phyloP scores from a whole-genome alignment of 495 filamentous ascomycete genomes.

The Penicillium subrubescens region DNA sequence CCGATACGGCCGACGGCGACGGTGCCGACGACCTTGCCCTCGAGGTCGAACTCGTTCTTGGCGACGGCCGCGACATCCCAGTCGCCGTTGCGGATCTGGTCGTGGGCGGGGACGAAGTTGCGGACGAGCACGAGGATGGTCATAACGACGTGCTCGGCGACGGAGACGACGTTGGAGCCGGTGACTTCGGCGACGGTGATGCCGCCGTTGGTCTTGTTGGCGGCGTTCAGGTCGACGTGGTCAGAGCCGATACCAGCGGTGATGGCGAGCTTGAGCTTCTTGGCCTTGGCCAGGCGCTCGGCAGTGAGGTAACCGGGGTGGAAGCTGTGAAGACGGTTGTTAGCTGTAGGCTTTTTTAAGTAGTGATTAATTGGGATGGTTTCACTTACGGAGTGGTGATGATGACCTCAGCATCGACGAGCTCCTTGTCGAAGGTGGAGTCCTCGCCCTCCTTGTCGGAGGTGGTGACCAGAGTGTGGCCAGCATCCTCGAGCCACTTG shows the following conservation, averaged over 20 bases:
- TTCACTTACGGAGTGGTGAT: slow-evolving; percentile 91
- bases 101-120: slow-evolving; percentile 98
- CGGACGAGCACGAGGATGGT: slow-evolving; percentile 94
- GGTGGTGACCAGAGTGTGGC: slow-evolving; percentile 94
- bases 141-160: slow-evolving; percentile 96
- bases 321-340: slow-evolving; percentile 62
- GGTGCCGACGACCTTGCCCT: slow-evolving; percentile 97
- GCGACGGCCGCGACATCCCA: slow-evolving; percentile 96
- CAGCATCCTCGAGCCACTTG: slow-evolving; percentile 94
- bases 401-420: slow-evolving; percentile 96
- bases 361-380: background rate
- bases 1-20: slow-evolving; percentile 97
- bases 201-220: slow-evolving; percentile 98
- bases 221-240: slow-evolving; percentile 94
- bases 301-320: slow-evolving; percentile 97
- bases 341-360: too few relatives aligned
- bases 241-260: slow-evolving; percentile 98
- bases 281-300: slow-evolving; percentile 94
- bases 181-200: slow-evolving; percentile 97
- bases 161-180: slow-evolving; percentile 88
- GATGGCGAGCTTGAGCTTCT: slow-evolving; percentile 96
- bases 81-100: slow-evolving; percentile 83
- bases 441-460: slow-evolving; percentile 95
- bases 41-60: slow-evolving; percentile 97
- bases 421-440: slow-evolving; percentile 91